Base-by-base conservation (phyloP, 768 basidiomycete genomes). In the Boletus eberwhitei region DNA sequence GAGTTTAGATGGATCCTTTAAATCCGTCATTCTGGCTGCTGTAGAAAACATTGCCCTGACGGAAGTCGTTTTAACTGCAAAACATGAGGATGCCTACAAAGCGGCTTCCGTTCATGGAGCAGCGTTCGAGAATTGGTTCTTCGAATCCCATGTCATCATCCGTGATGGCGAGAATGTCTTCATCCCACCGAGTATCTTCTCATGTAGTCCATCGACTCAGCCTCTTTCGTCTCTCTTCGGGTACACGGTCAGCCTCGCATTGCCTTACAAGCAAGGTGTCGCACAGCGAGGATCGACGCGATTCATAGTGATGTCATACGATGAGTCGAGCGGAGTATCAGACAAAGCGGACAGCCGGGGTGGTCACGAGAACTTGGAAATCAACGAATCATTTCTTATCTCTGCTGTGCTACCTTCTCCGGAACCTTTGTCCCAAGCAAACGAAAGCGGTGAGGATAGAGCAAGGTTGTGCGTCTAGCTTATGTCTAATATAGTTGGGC, bases 231-330 rank as follows among this genome's bases (percentile, higher is more conserved):
- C 65, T 17, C 48, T 59, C 42, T 71, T 77, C 36, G 62, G 64
- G 35, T 86, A 80, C 55, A 75, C 72, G 41, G 66, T 90, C 26
- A 78, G 82, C 49, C 78, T 90, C 75, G 59, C 82, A 5, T 80
- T 87, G 55, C 90, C 93, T 11, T 84, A 86, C 22, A 71, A 77
- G n/a, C 91, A 93, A 72, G 93, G 93, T 31, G 72, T 76, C 57
- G 75, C 79, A 14, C 64, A 73, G 35, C 69, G 68, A 31, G 77
- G 75, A 13, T 51, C 59, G 19, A 91, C 90, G 1, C 75, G 71
- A 43, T 70, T 92, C 47, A 72, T 85, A 47, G 64, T 87, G 14
- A 69, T 79, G 2, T 71, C 72, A 24, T 66, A 66, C 21, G 60
- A 71, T 24, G 57, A 49, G 26, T 22, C 50, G 52, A 46, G n/a